A percentile compares a stretch with the other conserved stretches of the same genome.
Conservation (phyloP, 2,329 filamentous ascomycete species). For the Penicillium expansum region DNA sequence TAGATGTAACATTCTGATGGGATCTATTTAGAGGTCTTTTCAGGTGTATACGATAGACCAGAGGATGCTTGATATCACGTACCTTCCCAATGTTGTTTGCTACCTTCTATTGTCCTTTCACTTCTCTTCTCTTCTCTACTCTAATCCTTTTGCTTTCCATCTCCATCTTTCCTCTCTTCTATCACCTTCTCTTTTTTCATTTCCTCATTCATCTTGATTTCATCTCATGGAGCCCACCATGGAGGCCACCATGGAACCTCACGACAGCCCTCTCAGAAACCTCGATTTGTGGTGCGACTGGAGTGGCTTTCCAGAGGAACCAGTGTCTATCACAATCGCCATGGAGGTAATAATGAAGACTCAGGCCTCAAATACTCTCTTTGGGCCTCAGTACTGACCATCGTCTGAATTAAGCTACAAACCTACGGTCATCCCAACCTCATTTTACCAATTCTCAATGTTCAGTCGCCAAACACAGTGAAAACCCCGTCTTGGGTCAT, state of each 20-base stretch:
- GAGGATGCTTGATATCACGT: background rate
- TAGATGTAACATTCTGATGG: too few species aligned
- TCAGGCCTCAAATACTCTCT: background rate
- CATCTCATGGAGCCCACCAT: background rate
- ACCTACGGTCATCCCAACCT: constrained; percentile 25
- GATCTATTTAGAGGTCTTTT: too few species aligned
- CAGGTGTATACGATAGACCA: background rate
- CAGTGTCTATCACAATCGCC: constrained; percentile 26
- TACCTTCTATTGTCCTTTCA: background rate
- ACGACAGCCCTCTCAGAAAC: constrained; percentile 23
- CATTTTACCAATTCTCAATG: constrained; percentile 23
- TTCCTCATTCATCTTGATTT: background rate
- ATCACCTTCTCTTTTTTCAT: background rate
- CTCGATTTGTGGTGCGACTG: constrained; percentile 34
- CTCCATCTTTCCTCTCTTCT: background rate
- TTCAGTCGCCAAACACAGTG: background rate
- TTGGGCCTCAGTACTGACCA: background rate
- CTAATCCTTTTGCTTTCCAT: constrained; percentile 11
- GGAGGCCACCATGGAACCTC: constrained; percentile 8
- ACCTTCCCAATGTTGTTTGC: constrained; percentile 5
- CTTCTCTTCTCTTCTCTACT: constrained; percentile 14
- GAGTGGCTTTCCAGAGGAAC: constrained; percentile 26
- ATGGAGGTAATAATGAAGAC: constrained; percentile 29
- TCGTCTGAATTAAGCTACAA: constrained; percentile 13
- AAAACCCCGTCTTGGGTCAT: background rate